Conservation (phyloP, 2,329 filamentous ascomycete genomes). For the Epichloe typhina region DNA sequence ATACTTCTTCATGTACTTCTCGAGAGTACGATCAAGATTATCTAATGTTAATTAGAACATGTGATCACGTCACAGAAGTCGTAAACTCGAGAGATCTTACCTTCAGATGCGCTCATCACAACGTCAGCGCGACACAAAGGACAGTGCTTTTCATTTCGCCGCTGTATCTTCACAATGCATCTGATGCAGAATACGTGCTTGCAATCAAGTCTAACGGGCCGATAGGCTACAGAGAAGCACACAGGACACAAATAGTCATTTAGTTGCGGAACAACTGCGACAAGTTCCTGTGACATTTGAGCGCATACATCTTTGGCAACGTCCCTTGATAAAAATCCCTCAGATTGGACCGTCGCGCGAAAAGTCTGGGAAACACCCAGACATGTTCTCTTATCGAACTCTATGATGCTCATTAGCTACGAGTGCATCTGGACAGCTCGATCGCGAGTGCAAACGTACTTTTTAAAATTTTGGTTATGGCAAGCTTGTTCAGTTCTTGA, state of each 20-base stretch:
- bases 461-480: conserved; percentile 74
- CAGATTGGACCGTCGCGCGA: conserved; percentile 42
- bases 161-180: conserved; percentile 70
- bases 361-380: conserved; percentile 54
- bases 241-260: conserved; percentile 76
- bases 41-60: conserved; percentile 25
- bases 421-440: not conserved
- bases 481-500: conserved; percentile 69
- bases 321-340: conserved; percentile 48
- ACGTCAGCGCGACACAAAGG: conserved; percentile 64
- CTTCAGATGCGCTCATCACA: conserved; percentile 55
- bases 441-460: conserved; percentile 34
- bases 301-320: conserved; percentile 67
- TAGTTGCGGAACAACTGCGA: conserved; percentile 65
- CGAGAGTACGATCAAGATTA: conserved; percentile 56
- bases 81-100: conserved; percentile 24
- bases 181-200: conserved; percentile 72
- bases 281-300: conserved; percentile 57
- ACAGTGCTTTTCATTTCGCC: conserved; percentile 52
- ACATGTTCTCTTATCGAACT: conserved; percentile 78
- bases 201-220: conserved; percentile 66
- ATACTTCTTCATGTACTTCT: conserved; percentile 58
- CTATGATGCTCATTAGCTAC: conserved; percentile 23
- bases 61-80: not conserved
- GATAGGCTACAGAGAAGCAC: conserved; percentile 67